Conservation (phyloP, 2,329 filamentous ascomycete species). For the Penicillium sp. region DNA sequence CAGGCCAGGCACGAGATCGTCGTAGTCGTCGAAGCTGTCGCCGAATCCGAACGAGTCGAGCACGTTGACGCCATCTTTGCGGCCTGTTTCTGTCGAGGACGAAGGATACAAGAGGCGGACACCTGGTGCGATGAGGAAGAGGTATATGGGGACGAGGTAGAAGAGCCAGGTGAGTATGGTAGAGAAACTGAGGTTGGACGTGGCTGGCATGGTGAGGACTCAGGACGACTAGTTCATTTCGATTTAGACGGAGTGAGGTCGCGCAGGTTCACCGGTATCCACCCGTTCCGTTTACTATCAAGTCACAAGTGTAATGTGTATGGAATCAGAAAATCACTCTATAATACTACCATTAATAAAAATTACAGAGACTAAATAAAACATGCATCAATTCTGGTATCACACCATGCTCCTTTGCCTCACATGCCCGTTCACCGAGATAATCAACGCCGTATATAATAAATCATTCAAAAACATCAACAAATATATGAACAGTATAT, state of each 20-base stretch:
- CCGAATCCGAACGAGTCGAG: neutral
- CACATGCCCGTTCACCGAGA: neutral
- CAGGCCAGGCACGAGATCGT: constrained; percentile 17
- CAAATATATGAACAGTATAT: neutral
- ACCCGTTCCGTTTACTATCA: too few species aligned
- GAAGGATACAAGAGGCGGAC: constrained; percentile 18
- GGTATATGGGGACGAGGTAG: constrained; percentile 35
- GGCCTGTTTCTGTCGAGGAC: neutral
- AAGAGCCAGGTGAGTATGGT: constrained; percentile 31
- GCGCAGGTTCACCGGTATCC: neutral
- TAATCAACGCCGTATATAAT: neutral
- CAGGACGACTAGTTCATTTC: neutral
- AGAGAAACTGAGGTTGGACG: constrained; percentile 23
- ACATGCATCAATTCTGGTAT: neutral
- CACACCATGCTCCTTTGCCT: neutral
- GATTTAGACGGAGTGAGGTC: neutral
- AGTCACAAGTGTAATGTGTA: too few species aligned
- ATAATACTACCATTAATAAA: neutral
- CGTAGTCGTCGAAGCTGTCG: constrained; percentile 6
- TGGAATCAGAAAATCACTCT: neutral
- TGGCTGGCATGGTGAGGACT: constrained; percentile 21
- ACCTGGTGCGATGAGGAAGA: constrained; percentile 33
- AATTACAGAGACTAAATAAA: neutral
- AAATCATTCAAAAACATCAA: neutral
- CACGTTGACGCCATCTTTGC: neutral